Evolutionary conservation across 169 alveolate species (phyloP), one percentile per base, ranked within the genome.

Genomic region (Amoebophrya sp.): DNA sequence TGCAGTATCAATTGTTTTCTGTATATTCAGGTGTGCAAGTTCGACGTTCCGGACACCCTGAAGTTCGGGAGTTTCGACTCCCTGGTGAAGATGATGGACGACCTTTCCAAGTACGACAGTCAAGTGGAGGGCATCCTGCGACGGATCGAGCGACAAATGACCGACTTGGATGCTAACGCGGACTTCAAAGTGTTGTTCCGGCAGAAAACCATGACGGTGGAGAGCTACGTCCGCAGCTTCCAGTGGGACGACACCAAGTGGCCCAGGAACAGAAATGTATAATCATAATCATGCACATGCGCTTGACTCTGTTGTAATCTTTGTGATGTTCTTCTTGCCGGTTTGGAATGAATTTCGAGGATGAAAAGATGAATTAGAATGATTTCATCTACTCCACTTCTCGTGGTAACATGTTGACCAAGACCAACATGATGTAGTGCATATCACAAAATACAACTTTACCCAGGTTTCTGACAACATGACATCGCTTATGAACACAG

Each of bases 231-330:
- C 77, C 92, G 94, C 89, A 47, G 93, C 23, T 96, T 95, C 93
- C 92, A 92, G 29, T 96, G 98, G 98, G 97, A 96, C 90, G 97
- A 96, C 89, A 94, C 96, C 41, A 96, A 95, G 92, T 96, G 91
- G 90, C 97, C 97, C 35, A 93, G 95, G 77, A 93, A 93, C 90
- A 94, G 96, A 91, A 93, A 95, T 29, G 94, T 92, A 66, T n/a
- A n/a, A n/a, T n/a, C n/a, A n/a, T n/a, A n/a, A n/a, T n/a, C n/a
- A n/a, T n/a, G n/a, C n/a, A n/a, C n/a, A n/a, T n/a, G n/a, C n/a
- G n/a, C n/a, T n/a, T n/a, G n/a, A n/a, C n/a, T n/a, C n/a, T n/a
- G n/a, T n/a, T n/a, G n/a, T n/a, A n/a, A n/a, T n/a, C n/a, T n/a
- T n/a, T n/a, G n/a, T n/a, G n/a, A n/a, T n/a, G n/a, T n/a, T n/a